Evolutionary conservation across 2,329 filamentous ascomycete species (phyloP).

Genomic region (Penicillium brasilianum): DNA sequence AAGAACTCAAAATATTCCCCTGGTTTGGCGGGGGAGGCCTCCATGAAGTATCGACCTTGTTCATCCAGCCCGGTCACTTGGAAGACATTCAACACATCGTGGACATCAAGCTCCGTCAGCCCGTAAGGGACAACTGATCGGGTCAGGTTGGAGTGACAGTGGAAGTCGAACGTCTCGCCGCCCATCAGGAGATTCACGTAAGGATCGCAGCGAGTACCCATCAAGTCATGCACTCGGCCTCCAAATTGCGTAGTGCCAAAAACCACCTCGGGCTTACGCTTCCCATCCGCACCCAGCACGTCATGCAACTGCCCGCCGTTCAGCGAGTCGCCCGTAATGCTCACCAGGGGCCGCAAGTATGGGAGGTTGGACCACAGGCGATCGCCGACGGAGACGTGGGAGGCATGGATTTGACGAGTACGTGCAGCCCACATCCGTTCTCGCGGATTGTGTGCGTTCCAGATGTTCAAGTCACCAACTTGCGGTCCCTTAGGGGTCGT

Average conservation of each 20-base stretch:
- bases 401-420: slow-evolving; percentile 77
- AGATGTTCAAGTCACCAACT: slow-evolving; percentile 83
- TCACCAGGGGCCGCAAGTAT: slow-evolving; percentile 75
- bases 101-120: slow-evolving; percentile 73
- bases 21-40: slow-evolving; percentile 52
- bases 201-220: slow-evolving; percentile 83
- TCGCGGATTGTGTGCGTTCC: slow-evolving; percentile 75
- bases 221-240: slow-evolving; percentile 74
- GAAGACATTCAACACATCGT: slow-evolving; percentile 86
- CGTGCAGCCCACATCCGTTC: slow-evolving; percentile 83
- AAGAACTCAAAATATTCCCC: slow-evolving; percentile 73
- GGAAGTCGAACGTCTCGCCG: slow-evolving; percentile 75
- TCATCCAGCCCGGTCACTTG: slow-evolving; percentile 80
- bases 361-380: slow-evolving; percentile 79
- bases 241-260: slow-evolving; percentile 59
- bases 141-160: slow-evolving; percentile 82
- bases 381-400: slow-evolving; percentile 73
- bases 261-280: slow-evolving; percentile 45
- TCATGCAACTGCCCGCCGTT: slow-evolving; percentile 45
- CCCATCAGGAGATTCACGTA: slow-evolving; percentile 78
- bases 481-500: slow-evolving; percentile 78
- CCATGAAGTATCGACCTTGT: slow-evolving; percentile 76
- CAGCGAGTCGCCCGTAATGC: slow-evolving; percentile 72
- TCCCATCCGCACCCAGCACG: slow-evolving; percentile 43
- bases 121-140: slow-evolving; percentile 73